These are phyloP conservation scores for Ulota crispa DNA, from an alignment of 225 moss, liverwort and hornwort genomes.

Conservation along the genomic window DNA sequence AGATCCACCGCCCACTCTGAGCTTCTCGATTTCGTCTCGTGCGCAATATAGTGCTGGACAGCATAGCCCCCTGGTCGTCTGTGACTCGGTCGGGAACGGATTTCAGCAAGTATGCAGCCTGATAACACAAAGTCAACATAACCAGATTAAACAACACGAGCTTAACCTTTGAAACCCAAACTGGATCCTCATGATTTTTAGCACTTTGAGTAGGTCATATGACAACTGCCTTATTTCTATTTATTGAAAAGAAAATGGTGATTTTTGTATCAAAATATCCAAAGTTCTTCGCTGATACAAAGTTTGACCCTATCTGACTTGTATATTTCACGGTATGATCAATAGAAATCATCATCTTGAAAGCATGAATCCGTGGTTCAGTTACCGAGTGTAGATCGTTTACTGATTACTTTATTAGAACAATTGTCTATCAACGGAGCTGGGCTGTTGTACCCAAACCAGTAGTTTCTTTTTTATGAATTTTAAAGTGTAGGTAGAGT, in stretches of 20 bases:
- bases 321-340: not conserved
- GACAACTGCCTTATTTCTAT: not conserved
- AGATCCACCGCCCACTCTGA: conserved; percentile 77
- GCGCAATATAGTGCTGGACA: conserved; percentile 58
- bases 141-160: not conserved
- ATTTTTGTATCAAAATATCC: not conserved
- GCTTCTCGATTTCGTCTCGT: conserved; percentile 49
- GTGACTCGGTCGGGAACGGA: conserved; percentile 73
- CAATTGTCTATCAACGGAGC: not conserved
- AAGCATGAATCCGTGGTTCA: not conserved
- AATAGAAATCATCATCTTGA: not conserved
- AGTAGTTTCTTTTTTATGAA: too few species aligned
- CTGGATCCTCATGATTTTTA: not conserved
- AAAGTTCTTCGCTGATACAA: not conserved
- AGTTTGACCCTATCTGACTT: not conserved
- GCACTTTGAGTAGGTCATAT: not conserved
- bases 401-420: not conserved
- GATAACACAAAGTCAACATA: not conserved
- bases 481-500: too few species aligned
- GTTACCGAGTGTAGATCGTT: not conserved
- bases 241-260: not conserved
- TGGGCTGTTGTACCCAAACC: not conserved
- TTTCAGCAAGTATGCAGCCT: conserved; percentile 68
- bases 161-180: not conserved
- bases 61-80: conserved; percentile 71